phyloP scores from a whole-genome alignment of 768 basidiomycete species.

The Phylloporus arenicola region DNA sequence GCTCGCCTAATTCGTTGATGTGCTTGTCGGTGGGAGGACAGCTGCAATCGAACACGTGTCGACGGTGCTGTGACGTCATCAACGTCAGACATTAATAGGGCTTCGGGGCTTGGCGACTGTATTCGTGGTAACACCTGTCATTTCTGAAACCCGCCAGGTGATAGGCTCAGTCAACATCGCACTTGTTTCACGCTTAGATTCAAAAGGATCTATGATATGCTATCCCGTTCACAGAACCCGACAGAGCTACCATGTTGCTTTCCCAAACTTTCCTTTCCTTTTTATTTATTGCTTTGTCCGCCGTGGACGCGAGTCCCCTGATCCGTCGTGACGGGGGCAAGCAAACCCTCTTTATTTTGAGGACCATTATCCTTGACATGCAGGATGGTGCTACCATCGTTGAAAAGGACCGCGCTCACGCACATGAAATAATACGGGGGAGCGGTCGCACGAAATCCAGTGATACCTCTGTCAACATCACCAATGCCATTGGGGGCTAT shows the following conservation, averaged over 20 bases:
- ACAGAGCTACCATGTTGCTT: neutral
- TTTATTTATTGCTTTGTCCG: neutral
- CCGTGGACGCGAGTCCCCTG: neutral
- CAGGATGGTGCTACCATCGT: neutral
- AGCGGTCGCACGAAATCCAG: constrained; percentile 4
- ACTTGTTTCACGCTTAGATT: neutral
- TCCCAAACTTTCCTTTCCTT: neutral
- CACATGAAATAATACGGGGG: constrained; percentile 6
- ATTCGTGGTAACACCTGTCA: no score
- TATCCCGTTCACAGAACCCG: neutral
- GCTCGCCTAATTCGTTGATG: no score
- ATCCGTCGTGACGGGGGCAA: neutral
- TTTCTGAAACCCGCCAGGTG: no score
- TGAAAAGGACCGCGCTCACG: constrained; percentile 18
- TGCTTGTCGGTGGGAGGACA: no score
- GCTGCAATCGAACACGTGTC: no score
- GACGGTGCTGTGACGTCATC: no score
- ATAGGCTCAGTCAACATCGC: no score
- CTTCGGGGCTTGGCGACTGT: no score
- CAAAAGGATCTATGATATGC: neutral
- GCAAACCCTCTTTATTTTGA: neutral
- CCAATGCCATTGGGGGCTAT: constrained; percentile 24
- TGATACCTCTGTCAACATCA: neutral
- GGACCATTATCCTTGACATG: no score
- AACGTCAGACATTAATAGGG: no score